Base-by-base conservation (phyloP, 1,139 yeast species). In the Yamadazyma mexicana region DNA sequence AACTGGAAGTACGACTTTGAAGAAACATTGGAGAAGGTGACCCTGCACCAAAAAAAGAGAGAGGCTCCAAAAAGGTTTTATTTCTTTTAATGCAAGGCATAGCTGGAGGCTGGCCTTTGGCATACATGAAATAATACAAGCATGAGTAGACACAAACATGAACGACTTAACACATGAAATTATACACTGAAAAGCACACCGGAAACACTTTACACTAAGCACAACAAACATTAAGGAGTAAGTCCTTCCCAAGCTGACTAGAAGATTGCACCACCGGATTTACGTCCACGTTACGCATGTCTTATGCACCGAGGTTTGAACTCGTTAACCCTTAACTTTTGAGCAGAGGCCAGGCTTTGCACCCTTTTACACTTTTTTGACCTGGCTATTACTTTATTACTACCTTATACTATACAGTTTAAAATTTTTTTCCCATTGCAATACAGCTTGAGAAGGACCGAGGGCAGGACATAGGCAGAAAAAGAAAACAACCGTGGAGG, bases 1-100 rank as follows among this genome's bases (percentile, higher is more conserved):
- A 51, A 51, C 31, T 51, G 55, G 55, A 31, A 41, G 15, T 34
- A 37, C 12, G 49, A 46, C 20, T 40, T 45, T 17, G 46, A 43
- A 7, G 35, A 43, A 14, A 40, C 39, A 3, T 10, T 44, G 14
- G 35, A 40, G 31, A n/a, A n/a, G 10, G 40, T 40, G 11, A 31
- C 34, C 10, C 29, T 5, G 3, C 20, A 34, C 14, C 36, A 37
- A 29, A 36, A 39, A n/a, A 35, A 33, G 33, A 40, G 27, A 31
- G 35, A 36, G 18, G 34, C 17, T 23, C n/a, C 11, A 6, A 37
- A 24, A 17, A 31, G 31, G 31, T 33, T 28, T 20, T 39, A 33
- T 23, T 37, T 31, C 22, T 27, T 35, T 26, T 38, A 26, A 28
- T 16, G n/a, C 27, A n/a, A 11, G 10, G 12, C 5, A 9, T 10